A percentile compares a stretch with the other conserved stretches of the same genome.
Evolutionary conservation across 768 basidiomycete genomes (phyloP).

Genomic region (Termitomyces sp.): DNA sequence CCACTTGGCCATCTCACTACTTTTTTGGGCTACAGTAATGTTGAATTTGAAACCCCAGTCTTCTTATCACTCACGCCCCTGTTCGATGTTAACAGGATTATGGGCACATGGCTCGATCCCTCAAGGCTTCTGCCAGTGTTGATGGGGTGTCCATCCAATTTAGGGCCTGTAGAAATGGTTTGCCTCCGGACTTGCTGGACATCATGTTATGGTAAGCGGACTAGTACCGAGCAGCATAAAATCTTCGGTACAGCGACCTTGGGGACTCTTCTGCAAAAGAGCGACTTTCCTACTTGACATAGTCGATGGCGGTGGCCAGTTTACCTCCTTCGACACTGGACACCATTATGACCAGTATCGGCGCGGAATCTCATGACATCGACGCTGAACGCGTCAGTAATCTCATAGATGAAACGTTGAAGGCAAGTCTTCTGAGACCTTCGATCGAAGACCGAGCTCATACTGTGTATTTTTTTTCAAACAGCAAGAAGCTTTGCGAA

Average conservation of each 20-base stretch:
- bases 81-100: not conserved
- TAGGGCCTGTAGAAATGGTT: not conserved
- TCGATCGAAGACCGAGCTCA: not conserved
- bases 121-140: not conserved
- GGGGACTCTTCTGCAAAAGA: not conserved
- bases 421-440: slow-evolving; percentile 1
- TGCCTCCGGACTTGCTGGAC: not conserved
- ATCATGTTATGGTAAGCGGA: not conserved
- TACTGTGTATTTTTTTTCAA: no score
- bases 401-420: slow-evolving; percentile 14
- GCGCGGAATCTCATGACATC: slow-evolving; percentile 9
- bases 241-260: not conserved
- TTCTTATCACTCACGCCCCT: not conserved
- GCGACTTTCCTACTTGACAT: not conserved
- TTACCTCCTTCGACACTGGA: not conserved
- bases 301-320: not conserved
- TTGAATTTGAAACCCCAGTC: not conserved
- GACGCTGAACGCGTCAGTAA: slow-evolving; percentile 10
- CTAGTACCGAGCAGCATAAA: not conserved
- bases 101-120: not conserved
- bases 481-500: slow-evolving; percentile 12
- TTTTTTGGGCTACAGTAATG: not conserved
- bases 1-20: no score
- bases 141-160: not conserved
- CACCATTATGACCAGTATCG: not conserved